Evolutionary conservation across 768 basidiomycete genomes (phyloP).

Genomic region (Hygrophorus pudorinus): DNA sequence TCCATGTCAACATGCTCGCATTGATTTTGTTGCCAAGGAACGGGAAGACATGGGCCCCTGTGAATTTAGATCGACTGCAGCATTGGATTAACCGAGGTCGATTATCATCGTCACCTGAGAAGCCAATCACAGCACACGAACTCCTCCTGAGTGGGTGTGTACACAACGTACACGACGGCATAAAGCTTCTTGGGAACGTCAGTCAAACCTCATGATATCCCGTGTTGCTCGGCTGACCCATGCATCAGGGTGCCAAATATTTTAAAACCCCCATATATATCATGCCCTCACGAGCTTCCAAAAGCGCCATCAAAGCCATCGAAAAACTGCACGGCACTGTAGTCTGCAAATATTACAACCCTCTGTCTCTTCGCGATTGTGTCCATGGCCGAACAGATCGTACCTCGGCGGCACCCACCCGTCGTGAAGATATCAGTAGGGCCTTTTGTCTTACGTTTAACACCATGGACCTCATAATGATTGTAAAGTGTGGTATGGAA

Average conservation of each 20-base stretch:
- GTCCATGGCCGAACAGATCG: slow-evolving; percentile 65
- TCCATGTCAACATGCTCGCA: neutral
- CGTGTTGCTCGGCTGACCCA: neutral
- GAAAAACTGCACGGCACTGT: slow-evolving; percentile 76
- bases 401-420: slow-evolving; percentile 70
- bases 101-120: slow-evolving; percentile 62
- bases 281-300: slow-evolving; percentile 75
- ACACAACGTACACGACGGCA: slow-evolving; percentile 81
- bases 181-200: slow-evolving; percentile 85
- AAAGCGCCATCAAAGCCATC: slow-evolving; percentile 77
- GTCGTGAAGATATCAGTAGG: slow-evolving; percentile 77
- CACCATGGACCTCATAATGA: slow-evolving; percentile 1
- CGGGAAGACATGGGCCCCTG: slow-evolving; percentile 64
- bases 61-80: slow-evolving; percentile 84
- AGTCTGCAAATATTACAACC: slow-evolving; percentile 87
- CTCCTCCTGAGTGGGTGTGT: slow-evolving; percentile 80
- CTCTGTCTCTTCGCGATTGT: slow-evolving; percentile 71
- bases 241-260: slow-evolving; percentile 49
- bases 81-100: slow-evolving; percentile 85
- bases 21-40: slow-evolving; percentile 35
- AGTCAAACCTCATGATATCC: slow-evolving; percentile 14
- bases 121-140: slow-evolving; percentile 82
- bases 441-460: slow-evolving; percentile 9
- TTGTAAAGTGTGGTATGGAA: slow-evolving; percentile 65
- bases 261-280: slow-evolving; percentile 70